A percentile compares a stretch with the other conserved stretches of the same genome.
These are phyloP conservation scores for Piper betle DNA, from an alignment of 164 flowering plant genomes.

Conservation along the genomic window DNA sequence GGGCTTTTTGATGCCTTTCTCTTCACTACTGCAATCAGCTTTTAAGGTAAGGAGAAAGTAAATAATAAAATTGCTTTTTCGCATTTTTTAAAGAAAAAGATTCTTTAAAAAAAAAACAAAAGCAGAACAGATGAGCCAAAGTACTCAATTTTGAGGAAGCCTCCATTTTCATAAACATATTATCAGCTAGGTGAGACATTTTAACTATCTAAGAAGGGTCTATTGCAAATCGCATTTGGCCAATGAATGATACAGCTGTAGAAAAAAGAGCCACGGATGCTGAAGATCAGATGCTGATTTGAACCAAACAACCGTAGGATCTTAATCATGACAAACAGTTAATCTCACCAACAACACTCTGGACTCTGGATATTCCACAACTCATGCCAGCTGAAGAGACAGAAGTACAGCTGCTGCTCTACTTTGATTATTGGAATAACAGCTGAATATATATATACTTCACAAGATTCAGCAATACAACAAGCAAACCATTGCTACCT, in stretches of 20 bases:
- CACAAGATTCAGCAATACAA: conserved; percentile 6
- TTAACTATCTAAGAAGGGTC: too few species aligned
- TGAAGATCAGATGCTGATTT: conserved; percentile 1
- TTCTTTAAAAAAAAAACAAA: too few species aligned
- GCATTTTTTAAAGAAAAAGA: too few species aligned
- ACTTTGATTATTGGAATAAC: not conserved
- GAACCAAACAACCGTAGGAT: not conserved
- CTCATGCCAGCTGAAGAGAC: conserved; percentile 9
- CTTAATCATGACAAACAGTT: conserved; percentile 47
- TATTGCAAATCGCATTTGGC: conserved; percentile 7
- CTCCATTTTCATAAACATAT: too few species aligned
- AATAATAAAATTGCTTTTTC: conserved; percentile 1
- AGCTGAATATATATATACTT: conserved; percentile 2
- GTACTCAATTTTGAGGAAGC: too few species aligned
- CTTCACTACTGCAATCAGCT: not conserved
- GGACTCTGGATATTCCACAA: conserved; percentile 17
- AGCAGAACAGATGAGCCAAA: too few species aligned
- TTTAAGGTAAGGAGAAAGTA: conserved; percentile 18
- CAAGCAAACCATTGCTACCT: too few species aligned
- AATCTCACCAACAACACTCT: conserved; percentile 9
- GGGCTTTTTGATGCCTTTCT: not conserved
- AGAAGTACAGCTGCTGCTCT: not conserved
- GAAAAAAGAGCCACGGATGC: conserved; percentile 16
- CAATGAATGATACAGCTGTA: conserved; percentile 7
- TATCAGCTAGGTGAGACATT: too few species aligned